Evolutionary conservation across 345 rosid species (phyloP).

Genomic region (Mallotus nudiflorus): DNA sequence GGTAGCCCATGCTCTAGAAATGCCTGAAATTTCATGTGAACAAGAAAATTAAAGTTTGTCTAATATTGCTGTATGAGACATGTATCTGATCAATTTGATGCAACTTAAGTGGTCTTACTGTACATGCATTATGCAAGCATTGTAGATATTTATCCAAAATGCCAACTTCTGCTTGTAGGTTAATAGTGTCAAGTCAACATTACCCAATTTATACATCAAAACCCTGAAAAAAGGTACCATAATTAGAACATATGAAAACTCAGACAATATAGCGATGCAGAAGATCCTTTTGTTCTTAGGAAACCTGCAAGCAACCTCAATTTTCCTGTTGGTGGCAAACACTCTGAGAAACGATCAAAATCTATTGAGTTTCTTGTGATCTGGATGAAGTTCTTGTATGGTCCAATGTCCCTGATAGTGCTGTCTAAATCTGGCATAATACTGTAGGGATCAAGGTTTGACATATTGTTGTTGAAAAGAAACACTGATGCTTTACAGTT

Average conservation of each 20-base stretch:
- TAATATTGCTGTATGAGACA: constrained; percentile 10
- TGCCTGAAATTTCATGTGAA: constrained; percentile 48
- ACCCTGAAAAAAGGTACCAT: constrained; percentile 42
- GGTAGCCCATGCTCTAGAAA: constrained; percentile 88
- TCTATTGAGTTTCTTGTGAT: constrained; percentile 59
- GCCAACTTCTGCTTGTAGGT: constrained; percentile 92
- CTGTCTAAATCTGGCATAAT: constrained; percentile 57
- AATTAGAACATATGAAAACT: not conserved
- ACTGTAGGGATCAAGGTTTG: constrained; percentile 69
- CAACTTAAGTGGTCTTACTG: constrained; percentile 41
- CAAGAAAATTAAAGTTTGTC: not conserved
- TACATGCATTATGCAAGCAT: constrained; percentile 95
- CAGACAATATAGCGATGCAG: not conserved
- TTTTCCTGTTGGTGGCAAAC: constrained; percentile 44
- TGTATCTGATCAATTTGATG: constrained; percentile 13
- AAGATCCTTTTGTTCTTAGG: not conserved
- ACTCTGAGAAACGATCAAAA: constrained; percentile 39
- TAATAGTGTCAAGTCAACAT: constrained; percentile 65
- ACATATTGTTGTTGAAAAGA: constrained; percentile 33
- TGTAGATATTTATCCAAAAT: constrained; percentile 89
- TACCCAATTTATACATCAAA: constrained; percentile 58
- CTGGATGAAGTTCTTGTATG: constrained; percentile 77
- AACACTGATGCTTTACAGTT: constrained; percentile 34
- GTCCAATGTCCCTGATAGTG: constrained; percentile 62
- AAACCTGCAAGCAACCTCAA: constrained; percentile 44